Base-by-base conservation (phyloP, 2,329 filamentous ascomycete genomes). In the Verticillium albo-atrum region DNA sequence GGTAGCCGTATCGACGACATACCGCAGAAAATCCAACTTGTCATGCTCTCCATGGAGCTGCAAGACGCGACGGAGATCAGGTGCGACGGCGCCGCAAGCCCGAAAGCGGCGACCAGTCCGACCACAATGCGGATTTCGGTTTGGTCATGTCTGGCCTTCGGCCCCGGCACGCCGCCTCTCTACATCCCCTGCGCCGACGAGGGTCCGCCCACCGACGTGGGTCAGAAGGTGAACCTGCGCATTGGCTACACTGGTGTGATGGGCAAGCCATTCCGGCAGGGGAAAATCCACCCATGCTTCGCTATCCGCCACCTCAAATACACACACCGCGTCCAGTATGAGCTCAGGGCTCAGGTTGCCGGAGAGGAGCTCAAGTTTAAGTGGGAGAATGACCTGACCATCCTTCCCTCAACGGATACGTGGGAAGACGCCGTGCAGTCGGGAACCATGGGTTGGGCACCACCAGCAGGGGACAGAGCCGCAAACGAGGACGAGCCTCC, bases 31-130 rank as follows among this genome's bases (percentile, higher is more conserved):
- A 58, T 68, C 0, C 61, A 28, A 5, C 27, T 73, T 0, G 58
- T 47, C 6, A 62, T 30, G 2, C 30, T 69, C 10, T 54, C 59
- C 17, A 53, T 70, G 1, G 54, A 60, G 14, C 23, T 70, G 3
- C 60, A 57, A 25, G 58, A 64, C 3, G 52, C 51, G 0, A 66
- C 64, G 7, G 28, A 17, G 7, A 58, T 68, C 17, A 50, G 58
- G 20, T 64, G 65, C 32, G 57, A 62, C 6, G 59, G 64, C 7
- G 58, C 35, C 0, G 59, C 60, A 3, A 15, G 20, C 3, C 27
- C 60, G 3, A 23, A n/a, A 15, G 30, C 54, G 9, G 55, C 30
- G 0, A 56, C 20, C 58, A 47, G 55, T n/a, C 35, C 47, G 5
- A 20, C 12, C 2, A 42, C 47, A 12, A 26, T 27, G 9, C 34